phyloP scores from a whole-genome alignment of 2,329 filamentous ascomycete species.

The Talaromyces funiculosus region DNA sequence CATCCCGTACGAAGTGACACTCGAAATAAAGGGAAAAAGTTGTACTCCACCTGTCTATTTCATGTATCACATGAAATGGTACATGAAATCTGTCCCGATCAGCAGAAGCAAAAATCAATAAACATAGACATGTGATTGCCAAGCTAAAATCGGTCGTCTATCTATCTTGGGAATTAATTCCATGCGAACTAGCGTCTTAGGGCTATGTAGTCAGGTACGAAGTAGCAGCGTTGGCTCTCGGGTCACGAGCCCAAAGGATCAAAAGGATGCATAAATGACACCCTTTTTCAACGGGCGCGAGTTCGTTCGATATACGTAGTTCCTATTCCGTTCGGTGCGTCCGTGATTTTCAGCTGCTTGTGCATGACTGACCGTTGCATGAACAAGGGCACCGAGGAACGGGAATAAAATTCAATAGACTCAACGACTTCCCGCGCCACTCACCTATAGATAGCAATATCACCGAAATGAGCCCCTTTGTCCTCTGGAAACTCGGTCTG shows the following conservation, averaged over 20 bases:
- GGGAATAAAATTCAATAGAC: neutral
- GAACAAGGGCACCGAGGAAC: neutral
- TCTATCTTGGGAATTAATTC: neutral
- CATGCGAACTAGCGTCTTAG: neutral
- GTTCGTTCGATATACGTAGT: neutral
- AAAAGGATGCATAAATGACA: neutral
- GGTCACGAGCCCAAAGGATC: neutral
- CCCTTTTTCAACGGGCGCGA: neutral
- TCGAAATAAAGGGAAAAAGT: neutral
- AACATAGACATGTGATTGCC: neutral
- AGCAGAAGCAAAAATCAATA: neutral
- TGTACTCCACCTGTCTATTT: neutral
- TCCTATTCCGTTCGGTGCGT: neutral
- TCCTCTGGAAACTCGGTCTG: neutral
- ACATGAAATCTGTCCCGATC: neutral
- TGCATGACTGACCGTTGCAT: neutral
- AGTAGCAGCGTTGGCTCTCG: neutral
- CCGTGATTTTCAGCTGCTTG: neutral
- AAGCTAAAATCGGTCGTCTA: neutral
- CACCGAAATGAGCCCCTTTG: neutral
- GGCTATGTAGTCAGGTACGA: neutral
- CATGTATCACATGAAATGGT: neutral
- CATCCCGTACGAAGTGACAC: neutral
- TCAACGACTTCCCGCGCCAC: neutral
- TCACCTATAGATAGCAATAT: conserved; percentile 1